Conservation (phyloP, 257 asterid species). For the Ophiorrhiza pumila region DNA sequence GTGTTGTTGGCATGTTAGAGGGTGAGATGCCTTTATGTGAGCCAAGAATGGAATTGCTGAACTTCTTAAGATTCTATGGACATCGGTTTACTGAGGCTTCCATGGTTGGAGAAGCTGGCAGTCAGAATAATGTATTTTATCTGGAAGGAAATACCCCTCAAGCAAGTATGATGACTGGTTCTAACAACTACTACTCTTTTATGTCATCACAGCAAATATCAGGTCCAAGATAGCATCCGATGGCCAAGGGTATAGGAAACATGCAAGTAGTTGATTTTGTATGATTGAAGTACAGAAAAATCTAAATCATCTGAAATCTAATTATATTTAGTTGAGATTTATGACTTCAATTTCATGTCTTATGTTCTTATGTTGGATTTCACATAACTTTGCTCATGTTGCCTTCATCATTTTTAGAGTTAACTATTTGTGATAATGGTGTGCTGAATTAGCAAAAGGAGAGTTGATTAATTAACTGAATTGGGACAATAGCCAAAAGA, state of each 20-base stretch:
- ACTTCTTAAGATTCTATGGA: constrained; percentile 67
- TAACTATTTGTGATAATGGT: background rate
- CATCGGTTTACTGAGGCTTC: constrained; percentile 62
- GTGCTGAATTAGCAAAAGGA: background rate
- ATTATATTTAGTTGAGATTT: background rate
- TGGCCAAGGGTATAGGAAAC: background rate
- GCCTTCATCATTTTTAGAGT: background rate
- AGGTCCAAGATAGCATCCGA: constrained; percentile 59
- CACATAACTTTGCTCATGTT: background rate
- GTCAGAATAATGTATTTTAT: constrained; percentile 27
- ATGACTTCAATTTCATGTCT: background rate
- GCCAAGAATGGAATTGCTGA: constrained; percentile 50
- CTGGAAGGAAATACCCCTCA: constrained; percentile 24
- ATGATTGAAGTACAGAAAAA: background rate
- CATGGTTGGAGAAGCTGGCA: constrained; percentile 20
- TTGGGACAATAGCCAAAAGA: background rate
- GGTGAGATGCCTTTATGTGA: constrained; percentile 39
- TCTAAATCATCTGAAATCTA: background rate
- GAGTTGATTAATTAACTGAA: background rate
- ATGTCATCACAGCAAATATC: constrained; percentile 70
- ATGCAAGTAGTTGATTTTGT: background rate
- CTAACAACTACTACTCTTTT: constrained; percentile 47
- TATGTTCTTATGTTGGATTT: background rate
- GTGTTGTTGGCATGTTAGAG: constrained; percentile 65
- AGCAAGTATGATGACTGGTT: constrained; percentile 27